Conservation (phyloP, 305 asterid genomes). For the Lippia alba region DNA sequence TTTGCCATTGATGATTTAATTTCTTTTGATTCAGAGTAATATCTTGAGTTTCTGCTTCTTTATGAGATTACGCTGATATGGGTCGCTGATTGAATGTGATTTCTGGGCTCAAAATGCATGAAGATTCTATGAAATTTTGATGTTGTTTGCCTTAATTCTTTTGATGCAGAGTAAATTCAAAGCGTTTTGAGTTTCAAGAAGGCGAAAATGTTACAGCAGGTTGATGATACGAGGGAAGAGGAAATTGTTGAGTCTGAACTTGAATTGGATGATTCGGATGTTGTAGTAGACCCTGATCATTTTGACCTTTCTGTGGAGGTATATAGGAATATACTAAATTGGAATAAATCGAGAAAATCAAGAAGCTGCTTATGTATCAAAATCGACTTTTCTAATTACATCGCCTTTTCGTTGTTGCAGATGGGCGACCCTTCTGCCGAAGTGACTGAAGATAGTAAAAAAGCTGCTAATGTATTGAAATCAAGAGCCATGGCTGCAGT, state of each 20-base stretch:
- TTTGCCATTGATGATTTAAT: too few species aligned
- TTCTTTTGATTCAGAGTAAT: too few species aligned
- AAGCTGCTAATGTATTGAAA: conserved; percentile 53
- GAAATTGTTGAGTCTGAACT: conserved; percentile 77
- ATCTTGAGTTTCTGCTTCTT: too few species aligned
- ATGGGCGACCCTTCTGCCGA: conserved; percentile 65
- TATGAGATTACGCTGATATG: neutral
- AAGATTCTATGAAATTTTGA: neutral
- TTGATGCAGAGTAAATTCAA: conserved; percentile 32
- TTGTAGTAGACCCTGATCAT: conserved; percentile 66
- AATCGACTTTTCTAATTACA: neutral
- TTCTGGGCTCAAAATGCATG: neutral
- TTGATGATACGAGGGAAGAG: conserved; percentile 40
- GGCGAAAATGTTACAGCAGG: conserved; percentile 3
- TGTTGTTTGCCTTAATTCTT: neutral
- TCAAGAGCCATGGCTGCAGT: conserved; percentile 61
- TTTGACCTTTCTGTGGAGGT: conserved; percentile 69
- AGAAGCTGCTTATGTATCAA: neutral
- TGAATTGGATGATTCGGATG: conserved; percentile 64
- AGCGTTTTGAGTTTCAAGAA: conserved; percentile 22
- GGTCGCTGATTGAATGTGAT: conserved; percentile 25
- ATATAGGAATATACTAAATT: conserved; percentile 5
- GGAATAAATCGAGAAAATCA: neutral
- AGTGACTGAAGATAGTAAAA: conserved; percentile 58
- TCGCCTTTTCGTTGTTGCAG: conserved; percentile 40